These are phyloP conservation scores for Endoconidiophora polonica DNA, from an alignment of 2,329 filamentous ascomycete species.

Conservation along the genomic window DNA sequence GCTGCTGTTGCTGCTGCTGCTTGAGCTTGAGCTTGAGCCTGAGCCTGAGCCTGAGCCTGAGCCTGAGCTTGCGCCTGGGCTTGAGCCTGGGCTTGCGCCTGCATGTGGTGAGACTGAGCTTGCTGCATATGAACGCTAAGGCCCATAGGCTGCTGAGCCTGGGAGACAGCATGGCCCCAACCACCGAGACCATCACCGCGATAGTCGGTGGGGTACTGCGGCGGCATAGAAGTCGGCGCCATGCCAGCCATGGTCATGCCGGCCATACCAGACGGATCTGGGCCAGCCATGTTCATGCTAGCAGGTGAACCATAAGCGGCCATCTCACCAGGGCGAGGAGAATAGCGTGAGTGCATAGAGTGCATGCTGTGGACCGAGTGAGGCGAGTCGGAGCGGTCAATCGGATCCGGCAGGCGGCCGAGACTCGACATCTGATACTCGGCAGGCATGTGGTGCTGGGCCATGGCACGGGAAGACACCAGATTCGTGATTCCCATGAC, in stretches of 20 bases:
- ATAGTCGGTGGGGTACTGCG: slow-evolving; percentile 14
- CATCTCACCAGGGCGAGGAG: slow-evolving; percentile 21
- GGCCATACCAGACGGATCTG: slow-evolving; percentile 26
- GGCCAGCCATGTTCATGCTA: slow-evolving; percentile 27
- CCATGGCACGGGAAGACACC: slow-evolving; percentile 14
- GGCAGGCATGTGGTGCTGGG: slow-evolving; percentile 14
- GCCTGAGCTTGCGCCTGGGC: not conserved
- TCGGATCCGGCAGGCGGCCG: slow-evolving; percentile 18
- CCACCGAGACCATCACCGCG: slow-evolving; percentile 9
- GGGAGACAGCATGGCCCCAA: slow-evolving; percentile 7
- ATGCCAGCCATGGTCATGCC: slow-evolving; percentile 22
- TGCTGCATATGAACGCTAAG: slow-evolving; percentile 20
- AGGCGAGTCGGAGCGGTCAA: slow-evolving; percentile 40
- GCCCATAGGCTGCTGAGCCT: slow-evolving; percentile 11
- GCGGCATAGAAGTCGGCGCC: slow-evolving; percentile 10
- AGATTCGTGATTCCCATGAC: slow-evolving; percentile 15
- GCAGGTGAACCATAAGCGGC: slow-evolving; percentile 35
- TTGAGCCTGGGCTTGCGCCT: not conserved
- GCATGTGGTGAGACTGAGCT: slow-evolving; percentile 20
- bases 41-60: slow-evolving; percentile 1
- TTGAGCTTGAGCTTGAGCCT: slow-evolving; percentile 16
- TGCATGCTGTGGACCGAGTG: slow-evolving; percentile 44
- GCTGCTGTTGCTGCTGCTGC: slow-evolving; percentile 21
- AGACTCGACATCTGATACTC: slow-evolving; percentile 17
- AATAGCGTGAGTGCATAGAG: slow-evolving; percentile 36